Base-by-base conservation (phyloP, 805 yeast species). In the Priceomyces melissophilus region DNA sequence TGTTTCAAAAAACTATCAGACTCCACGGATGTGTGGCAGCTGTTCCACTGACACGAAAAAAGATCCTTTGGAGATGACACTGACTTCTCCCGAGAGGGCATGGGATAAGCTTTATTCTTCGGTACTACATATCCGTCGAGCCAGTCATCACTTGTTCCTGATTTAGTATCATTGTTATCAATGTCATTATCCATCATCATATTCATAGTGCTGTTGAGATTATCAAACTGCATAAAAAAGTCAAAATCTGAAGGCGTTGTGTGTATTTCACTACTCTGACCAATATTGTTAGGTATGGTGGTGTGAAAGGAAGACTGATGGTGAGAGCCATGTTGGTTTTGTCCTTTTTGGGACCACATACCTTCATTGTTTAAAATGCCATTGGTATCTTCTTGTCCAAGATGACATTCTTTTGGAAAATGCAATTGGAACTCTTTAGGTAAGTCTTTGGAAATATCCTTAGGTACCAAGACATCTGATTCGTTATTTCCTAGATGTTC, bases 41-140 rank as follows among this genome's bases (percentile, higher is more conserved):
- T 69, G 37, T 78, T 79, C 95, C 95, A 87, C 55, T 79, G 75
- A 59, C 95, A 86, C 12, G 57, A 40, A 31, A 42, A 52, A 16
- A 12, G 17, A 10, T 17, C 35, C 27, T 13, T 32, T 8, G 25
- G 26, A 10, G 10, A 15, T 34, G 25, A 14, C n/a, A 16, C 11
- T 6, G 7, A 14, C 14, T 11, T 15, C 13, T 34, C 25, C 16
- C 10, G 11, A 4, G 25, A 8, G n/a, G 25, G 37, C 4, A 34
- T 16, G 14, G 25, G 25, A 20, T 20, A 20, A 20, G 7, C 25
- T 20, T 20, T 20, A 8, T 8, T 8, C 25, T 20, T 20, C 4
- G 25, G 25, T 20, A 20, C 25, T 5, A 20, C 25, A 8, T 20
- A 20, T 20, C 25, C 25, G 25, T 20, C 8, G 8, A 20, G 25